Evolutionary conservation across 2,329 filamentous ascomycete genomes (phyloP).

Genomic region (Lasiodiplodia hormozganensis): DNA sequence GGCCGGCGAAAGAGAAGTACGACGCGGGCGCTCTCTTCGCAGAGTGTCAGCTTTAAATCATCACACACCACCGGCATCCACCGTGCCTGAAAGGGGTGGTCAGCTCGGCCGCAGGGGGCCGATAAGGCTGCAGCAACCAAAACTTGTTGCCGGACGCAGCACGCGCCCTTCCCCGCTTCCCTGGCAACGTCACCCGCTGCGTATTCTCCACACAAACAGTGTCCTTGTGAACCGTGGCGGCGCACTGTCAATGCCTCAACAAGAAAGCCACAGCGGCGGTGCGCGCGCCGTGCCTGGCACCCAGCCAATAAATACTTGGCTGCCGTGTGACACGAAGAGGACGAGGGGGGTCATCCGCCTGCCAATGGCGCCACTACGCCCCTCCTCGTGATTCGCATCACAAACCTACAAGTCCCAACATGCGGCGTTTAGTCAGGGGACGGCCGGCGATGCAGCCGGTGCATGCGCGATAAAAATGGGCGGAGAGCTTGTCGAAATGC

Average conservation of each 20-base stretch:
- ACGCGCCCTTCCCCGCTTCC: not conserved
- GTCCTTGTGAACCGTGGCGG: not conserved
- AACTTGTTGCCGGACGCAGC: conserved; percentile 1
- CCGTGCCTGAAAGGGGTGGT: conserved; percentile 3
- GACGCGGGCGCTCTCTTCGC: not conserved
- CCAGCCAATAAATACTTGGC: conserved; percentile 11
- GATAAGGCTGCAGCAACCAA: conserved; percentile 13
- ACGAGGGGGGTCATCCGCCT: conserved; percentile 7
- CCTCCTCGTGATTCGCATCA: conserved; percentile 13
- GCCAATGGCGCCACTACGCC: not conserved
- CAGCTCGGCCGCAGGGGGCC: conserved; percentile 13
- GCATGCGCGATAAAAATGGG: conserved; percentile 4
- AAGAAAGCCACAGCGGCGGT: conserved; percentile 8
- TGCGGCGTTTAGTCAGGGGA: conserved; percentile 20
- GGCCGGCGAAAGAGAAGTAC: not conserved
- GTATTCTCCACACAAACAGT: not conserved
- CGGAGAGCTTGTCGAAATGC: conserved; percentile 4
- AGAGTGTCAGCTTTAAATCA: not conserved
- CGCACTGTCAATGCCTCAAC: not conserved
- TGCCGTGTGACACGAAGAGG: conserved; percentile 10
- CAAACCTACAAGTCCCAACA: not conserved
- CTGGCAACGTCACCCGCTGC: conserved; percentile 2
- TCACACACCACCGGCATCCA: conserved; percentile 9
- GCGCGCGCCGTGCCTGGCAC: conserved; percentile 8
- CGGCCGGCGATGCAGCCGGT: not conserved